Evolutionary conservation across 129 eudicot genomes (phyloP).

Genomic region (Chrysanthemum makinoi): DNA sequence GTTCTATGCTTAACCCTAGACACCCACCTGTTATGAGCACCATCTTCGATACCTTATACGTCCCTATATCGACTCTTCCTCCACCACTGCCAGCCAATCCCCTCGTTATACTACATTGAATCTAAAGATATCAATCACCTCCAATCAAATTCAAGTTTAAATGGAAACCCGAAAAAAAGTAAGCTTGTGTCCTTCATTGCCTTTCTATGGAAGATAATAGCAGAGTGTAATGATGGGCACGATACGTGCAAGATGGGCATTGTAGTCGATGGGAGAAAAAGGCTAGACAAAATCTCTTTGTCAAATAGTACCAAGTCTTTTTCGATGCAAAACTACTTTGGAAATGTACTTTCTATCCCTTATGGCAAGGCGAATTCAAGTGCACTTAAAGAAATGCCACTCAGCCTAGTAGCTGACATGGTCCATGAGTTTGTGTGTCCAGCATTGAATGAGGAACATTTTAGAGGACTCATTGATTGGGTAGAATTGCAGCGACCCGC

Average conservation of each 20-base stretch:
- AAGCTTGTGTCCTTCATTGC: constrained; percentile 42
- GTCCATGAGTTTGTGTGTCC: constrained; percentile 19
- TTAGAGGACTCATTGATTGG: too few species aligned
- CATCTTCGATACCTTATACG: constrained; percentile 30
- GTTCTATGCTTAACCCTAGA: constrained; percentile 45
- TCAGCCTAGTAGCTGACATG: constrained; percentile 12
- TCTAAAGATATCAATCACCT: constrained; percentile 31
- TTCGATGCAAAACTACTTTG: constrained; percentile 36
- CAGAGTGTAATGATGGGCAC: constrained; percentile 2
- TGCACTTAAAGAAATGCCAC: not conserved
- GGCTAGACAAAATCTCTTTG: constrained; percentile 21
- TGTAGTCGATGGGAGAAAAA: constrained; percentile 46
- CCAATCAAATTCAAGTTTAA: constrained; percentile 29
- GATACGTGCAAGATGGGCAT: constrained; percentile 39
- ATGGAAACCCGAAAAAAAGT: constrained; percentile 24
- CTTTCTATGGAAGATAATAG: constrained; percentile 43
- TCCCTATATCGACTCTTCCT: constrained; percentile 31
- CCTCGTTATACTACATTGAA: constrained; percentile 29
- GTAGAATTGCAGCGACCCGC: constrained; percentile 20
- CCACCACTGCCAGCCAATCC: constrained; percentile 23
- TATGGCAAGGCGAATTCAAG: constrained; percentile 3
- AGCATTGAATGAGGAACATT: too few species aligned
- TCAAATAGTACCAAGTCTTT: constrained; percentile 8
- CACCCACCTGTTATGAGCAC: constrained; percentile 25
- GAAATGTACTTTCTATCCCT: constrained; percentile 41